These are phyloP conservation scores for Neofusicoccum cordaticola DNA, from an alignment of 2,329 filamentous ascomycete species.

Conservation along the genomic window DNA sequence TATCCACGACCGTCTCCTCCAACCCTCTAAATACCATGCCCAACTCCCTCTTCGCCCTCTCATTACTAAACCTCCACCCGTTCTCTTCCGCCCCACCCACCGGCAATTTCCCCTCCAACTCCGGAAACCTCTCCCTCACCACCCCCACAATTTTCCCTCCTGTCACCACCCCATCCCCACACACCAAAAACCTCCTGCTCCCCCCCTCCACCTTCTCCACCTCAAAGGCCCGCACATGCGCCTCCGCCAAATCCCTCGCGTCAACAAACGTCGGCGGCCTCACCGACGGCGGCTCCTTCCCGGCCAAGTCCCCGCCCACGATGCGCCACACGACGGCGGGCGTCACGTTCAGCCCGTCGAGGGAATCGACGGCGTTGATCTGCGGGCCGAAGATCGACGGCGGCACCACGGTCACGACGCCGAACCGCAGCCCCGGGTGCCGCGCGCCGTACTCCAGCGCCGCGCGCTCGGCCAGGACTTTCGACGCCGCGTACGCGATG, in stretches of 20 bases:
- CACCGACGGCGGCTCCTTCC: slow-evolving; percentile 26
- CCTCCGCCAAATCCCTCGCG: slow-evolving; percentile 46
- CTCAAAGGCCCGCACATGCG: slow-evolving; percentile 45
- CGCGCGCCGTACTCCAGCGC: slow-evolving; percentile 26
- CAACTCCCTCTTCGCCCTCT: too few relatives aligned
- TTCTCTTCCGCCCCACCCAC: too few relatives aligned
- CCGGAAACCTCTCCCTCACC: too few relatives aligned
- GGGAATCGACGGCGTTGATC: neutral
- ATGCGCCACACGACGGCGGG: neutral
- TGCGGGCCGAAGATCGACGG: slow-evolving; percentile 27
- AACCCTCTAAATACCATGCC: too few relatives aligned
- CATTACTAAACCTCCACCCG: too few relatives aligned
- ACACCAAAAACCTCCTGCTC: too few relatives aligned
- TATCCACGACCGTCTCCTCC: too few relatives aligned
- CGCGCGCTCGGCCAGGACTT: slow-evolving; percentile 26
- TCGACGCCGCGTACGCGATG: slow-evolving; percentile 25
- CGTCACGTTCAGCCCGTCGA: neutral
- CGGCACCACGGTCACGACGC: slow-evolving; percentile 25
- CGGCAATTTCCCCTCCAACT: too few relatives aligned
- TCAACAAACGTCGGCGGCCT: slow-evolving; percentile 42
- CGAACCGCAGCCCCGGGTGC: slow-evolving; percentile 21
- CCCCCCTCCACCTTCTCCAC: neutral
- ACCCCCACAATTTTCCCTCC: too few relatives aligned
- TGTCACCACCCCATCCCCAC: too few relatives aligned
- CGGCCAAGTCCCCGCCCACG: neutral